Base-by-base conservation (phyloP, 1,139 yeast genomes). In the Yamadazyma diddensiae region DNA sequence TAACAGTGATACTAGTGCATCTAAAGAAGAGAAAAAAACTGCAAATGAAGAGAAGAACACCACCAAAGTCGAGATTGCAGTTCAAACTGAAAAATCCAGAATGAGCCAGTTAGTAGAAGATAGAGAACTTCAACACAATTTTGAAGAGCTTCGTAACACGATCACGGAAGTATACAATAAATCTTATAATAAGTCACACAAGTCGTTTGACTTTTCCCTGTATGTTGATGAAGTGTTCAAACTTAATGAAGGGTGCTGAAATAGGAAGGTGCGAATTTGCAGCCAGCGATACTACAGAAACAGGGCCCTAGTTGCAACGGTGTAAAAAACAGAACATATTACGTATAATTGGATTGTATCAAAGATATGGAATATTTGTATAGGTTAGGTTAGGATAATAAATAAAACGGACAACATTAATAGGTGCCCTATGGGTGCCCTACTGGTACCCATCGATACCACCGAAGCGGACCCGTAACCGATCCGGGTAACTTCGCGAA, bases 201-300 rank as follows among this genome's bases (percentile, higher is more conserved):
- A 17, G 8, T 5, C 10, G 11, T 9, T 26, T 26, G 6, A 13
- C 8, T 26, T 26, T 18, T 26, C 28, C 7, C 19, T 12, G 21
- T 28, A 28, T 22, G 14, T 28, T 21, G 31, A 28, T 21, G 21
- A 28, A 14, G 16, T n/a, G n/a, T 28, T 28, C 26, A 10, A 26
- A 14, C 11, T 26, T 5, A 8, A 18, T 6, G 9, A 18, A 18
- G 6, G 9, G 6, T 18, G 9, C 20, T 7, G 20, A 9, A 7
- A 18, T 9, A 6, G 8, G 9, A 18, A 18, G 8, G 9, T 18
- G 20, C 8, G 8, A 9, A 18, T 18, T 18, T 18, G 9, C 20
- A 9, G 20, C 9, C n/a, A n/a, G n/a, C n/a, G n/a, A n/a, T n/a
- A n/a, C n/a, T n/a, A n/a, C n/a, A n/a, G n/a, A n/a, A n/a, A n/a